Evolutionary conservation across 208 protist genomes (phyloP), one percentile per base, ranked within the genome.

Genomic region (Trypanosoma cruzi): DNA sequence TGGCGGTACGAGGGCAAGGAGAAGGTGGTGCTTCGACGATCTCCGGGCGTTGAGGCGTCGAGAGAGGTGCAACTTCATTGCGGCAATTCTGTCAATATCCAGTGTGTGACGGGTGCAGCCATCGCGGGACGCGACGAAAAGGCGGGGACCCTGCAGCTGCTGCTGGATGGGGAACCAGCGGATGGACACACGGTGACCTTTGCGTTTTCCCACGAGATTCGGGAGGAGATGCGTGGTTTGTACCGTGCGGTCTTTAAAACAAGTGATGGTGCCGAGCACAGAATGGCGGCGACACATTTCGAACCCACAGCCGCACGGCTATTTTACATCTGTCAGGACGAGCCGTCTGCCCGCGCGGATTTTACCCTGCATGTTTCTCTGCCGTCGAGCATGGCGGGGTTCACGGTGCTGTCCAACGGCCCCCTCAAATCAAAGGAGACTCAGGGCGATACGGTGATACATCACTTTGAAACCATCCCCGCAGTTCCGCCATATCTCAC

Each of bases 321-420:
- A 59, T 95, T 97, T 55, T 99, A 98, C 75, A 97, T 98, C 37
- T 99, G 97, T 71, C 98, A 96, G 67, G 98, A 99, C 67, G 97
- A 99, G 79, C 98, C 98, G 1, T 89, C 97, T 4, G 68, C 90
- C 18, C 98, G 99, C 44, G 96, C 98, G 10, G 92, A 95, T 59
- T 99, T 99, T 77, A 92, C 84, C 50, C 68, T 99, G 24, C 87
- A 81, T 31, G 79, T 99, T 18, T 64, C 74, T 0, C 71, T 98
- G 4, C 94, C 95, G 11, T 68, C 58, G 55, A 63, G 65, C 44
- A 75, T 84, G 53, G 75, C 79, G 49, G 75, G 85, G 55, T 94
- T 87, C 79, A 93, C 85, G 31, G 86, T 97, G 24, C 72, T 96
- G 40, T 92, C 88, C 0, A 90, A 90, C 77, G 85, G 84, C 4